Conservation (phyloP, 1,139 yeast genomes). For the Blastobotrys aristatus region DNA sequence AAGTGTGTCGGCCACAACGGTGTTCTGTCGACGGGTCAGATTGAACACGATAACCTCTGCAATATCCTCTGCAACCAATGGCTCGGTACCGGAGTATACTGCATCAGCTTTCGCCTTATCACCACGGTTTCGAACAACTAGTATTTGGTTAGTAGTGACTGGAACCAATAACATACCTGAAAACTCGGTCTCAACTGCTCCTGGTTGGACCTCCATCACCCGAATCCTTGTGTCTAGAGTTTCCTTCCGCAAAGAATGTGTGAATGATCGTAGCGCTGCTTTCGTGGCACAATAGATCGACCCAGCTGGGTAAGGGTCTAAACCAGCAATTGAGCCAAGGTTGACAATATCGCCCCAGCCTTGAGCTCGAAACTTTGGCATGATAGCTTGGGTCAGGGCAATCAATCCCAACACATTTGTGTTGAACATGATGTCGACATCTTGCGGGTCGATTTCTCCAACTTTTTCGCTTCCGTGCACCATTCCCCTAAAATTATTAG, state of each 20-base stretch:
- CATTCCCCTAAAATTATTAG: constrained; percentile 44
- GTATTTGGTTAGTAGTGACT: background rate
- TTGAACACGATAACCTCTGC: constrained; percentile 78
- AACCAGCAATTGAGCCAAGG: constrained; percentile 83
- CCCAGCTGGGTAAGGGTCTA: constrained; percentile 82
- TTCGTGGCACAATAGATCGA: constrained; percentile 87
- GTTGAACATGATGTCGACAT: constrained; percentile 58
- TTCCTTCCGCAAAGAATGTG: constrained; percentile 74
- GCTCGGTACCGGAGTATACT: constrained; percentile 68
- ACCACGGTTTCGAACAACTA: constrained; percentile 64
- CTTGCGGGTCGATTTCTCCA: constrained; percentile 51
- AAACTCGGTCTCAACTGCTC: constrained; percentile 85
- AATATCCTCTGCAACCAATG: constrained; percentile 70
- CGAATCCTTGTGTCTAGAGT: constrained; percentile 66
- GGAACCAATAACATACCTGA: constrained; percentile 34
- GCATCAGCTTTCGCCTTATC: constrained; percentile 63
- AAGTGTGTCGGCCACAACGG: constrained; percentile 73
- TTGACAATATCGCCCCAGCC: constrained; percentile 74
- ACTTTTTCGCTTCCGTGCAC: constrained; percentile 66
- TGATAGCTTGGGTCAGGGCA: constrained; percentile 56
- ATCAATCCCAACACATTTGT: constrained; percentile 74
- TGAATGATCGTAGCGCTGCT: constrained; percentile 73
- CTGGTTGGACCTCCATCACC: constrained; percentile 82
- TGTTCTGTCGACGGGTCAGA: constrained; percentile 60
- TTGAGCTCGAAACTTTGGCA: constrained; percentile 56